Conservation (phyloP, 2,329 filamentous ascomycete genomes). For the Arthrinium phaeospermum region DNA sequence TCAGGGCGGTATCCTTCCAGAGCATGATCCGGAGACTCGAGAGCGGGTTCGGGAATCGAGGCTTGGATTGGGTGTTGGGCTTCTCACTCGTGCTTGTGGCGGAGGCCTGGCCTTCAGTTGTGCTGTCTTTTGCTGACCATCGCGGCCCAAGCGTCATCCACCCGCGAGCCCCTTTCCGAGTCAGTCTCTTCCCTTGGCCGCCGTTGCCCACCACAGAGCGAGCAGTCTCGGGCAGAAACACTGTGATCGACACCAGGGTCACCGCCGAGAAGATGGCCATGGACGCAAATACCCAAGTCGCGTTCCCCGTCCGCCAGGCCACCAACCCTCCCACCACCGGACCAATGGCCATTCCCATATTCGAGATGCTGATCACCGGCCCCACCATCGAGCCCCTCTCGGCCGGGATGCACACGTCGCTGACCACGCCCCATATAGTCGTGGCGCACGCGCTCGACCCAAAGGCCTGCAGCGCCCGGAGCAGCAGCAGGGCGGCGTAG, state of each 20-base stretch:
- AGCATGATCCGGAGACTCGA: conserved; percentile 20
- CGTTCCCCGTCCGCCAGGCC: neutral
- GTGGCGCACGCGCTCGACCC: neutral
- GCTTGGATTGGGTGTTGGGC: neutral
- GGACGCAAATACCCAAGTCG: conserved; percentile 20
- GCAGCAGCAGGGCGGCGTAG: neutral
- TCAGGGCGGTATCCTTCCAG: conserved; percentile 17
- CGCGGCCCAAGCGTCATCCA: neutral
- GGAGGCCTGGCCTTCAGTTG: neutral
- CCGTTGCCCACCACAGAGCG: conserved; percentile 19
- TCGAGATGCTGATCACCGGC: neutral
- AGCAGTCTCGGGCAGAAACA: conserved; percentile 22
- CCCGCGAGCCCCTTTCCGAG: neutral
- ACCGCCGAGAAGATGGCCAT: conserved; percentile 13
- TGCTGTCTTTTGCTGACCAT: neutral
- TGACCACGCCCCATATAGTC: neutral
- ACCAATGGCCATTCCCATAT: neutral
- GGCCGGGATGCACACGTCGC: neutral
- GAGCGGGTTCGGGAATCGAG: conserved; percentile 17
- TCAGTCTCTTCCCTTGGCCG: neutral
- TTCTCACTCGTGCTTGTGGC: neutral
- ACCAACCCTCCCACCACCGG: neutral
- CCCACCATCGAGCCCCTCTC: neutral
- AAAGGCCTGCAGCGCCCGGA: neutral
- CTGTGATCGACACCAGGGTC: neutral